A percentile compares a stretch with the other conserved stretches of the same genome.
These are phyloP conservation scores for Ophiostoma tasmaniense DNA, from an alignment of 2,329 filamentous ascomycete genomes.

Conservation along the genomic window DNA sequence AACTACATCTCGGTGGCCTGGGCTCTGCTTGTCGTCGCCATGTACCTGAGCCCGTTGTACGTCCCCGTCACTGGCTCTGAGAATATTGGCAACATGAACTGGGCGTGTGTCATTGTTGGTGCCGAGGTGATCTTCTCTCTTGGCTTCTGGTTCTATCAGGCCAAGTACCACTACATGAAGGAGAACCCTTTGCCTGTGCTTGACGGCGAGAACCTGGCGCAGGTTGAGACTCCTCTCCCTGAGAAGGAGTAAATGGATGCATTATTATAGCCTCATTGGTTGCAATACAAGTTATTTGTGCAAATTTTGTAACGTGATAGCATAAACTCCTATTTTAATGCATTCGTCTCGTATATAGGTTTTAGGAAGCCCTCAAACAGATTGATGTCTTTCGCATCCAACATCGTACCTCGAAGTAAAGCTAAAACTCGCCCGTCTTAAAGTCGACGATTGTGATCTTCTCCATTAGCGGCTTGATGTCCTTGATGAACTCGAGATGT, in stretches of 20 bases:
- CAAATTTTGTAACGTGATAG: background rate
- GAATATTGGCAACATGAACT: conserved; percentile 3
- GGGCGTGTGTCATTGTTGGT: conserved; percentile 1
- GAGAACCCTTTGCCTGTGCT: background rate
- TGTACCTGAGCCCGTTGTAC: background rate
- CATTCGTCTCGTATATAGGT: background rate
- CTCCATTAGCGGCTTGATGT: conserved; percentile 38
- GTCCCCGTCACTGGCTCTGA: background rate
- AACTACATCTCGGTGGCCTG: background rate
- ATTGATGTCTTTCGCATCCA: background rate
- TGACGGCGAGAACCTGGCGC: background rate
- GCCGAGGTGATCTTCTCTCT: conserved; percentile 1
- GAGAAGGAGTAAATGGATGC: background rate
- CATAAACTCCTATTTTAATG: background rate
- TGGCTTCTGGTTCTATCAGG: background rate
- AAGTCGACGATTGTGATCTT: conserved; percentile 55
- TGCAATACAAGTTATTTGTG: background rate
- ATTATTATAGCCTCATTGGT: background rate
- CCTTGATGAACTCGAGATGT: conserved; percentile 52
- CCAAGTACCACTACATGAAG: background rate
- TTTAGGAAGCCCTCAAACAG: background rate
- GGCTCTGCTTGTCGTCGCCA: background rate
- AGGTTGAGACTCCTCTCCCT: background rate
- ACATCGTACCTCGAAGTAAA: too few species aligned
- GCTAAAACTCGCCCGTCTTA: conserved; percentile 35